These are phyloP conservation scores for Phytophthora sp. DNA, from an alignment of 352 stramenopile species.

Conservation along the genomic window DNA sequence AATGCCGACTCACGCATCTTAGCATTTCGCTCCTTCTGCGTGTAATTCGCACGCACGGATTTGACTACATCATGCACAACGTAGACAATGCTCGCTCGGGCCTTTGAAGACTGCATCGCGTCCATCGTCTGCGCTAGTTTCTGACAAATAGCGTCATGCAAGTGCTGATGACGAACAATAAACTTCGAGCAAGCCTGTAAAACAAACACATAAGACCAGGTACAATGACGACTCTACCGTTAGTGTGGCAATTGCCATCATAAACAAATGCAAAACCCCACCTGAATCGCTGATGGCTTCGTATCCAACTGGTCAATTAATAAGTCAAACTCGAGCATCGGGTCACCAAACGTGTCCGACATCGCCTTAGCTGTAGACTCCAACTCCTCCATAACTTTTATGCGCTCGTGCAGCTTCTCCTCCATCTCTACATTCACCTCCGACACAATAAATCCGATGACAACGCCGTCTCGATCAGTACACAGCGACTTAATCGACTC, in stretches of 20 bases:
- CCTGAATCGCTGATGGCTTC: slow-evolving; percentile 85
- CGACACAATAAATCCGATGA: slow-evolving; percentile 89
- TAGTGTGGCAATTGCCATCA: slow-evolving; percentile 13
- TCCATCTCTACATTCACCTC: slow-evolving; percentile 88
- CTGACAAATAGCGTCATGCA: slow-evolving; percentile 72
- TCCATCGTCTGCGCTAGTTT: slow-evolving; percentile 76
- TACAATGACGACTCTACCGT: slow-evolving; percentile 9
- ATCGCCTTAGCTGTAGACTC: slow-evolving; percentile 77
- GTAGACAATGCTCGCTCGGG: slow-evolving; percentile 79
- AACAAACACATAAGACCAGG: background rate
- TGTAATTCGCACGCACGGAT: slow-evolving; percentile 66
- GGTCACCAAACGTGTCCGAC: slow-evolving; percentile 80
- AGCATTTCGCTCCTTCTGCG: slow-evolving; percentile 74
- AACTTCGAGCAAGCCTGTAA: slow-evolving; percentile 82
- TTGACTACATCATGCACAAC: slow-evolving; percentile 88
- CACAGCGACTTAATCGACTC: slow-evolving; percentile 88
- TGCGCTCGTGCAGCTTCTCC: slow-evolving; percentile 73
- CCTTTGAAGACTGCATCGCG: slow-evolving; percentile 67
- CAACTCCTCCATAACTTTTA: slow-evolving; percentile 86
- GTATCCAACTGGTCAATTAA: slow-evolving; percentile 86
- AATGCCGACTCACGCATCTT: slow-evolving; percentile 78
- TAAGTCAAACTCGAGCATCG: slow-evolving; percentile 87
- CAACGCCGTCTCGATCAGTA: slow-evolving; percentile 80
- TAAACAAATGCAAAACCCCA: slow-evolving; percentile 33
- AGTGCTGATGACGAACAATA: slow-evolving; percentile 79